These are phyloP conservation scores for Arthonia radiata DNA, from an alignment of 495 filamentous ascomycete species.

Conservation along the genomic window DNA sequence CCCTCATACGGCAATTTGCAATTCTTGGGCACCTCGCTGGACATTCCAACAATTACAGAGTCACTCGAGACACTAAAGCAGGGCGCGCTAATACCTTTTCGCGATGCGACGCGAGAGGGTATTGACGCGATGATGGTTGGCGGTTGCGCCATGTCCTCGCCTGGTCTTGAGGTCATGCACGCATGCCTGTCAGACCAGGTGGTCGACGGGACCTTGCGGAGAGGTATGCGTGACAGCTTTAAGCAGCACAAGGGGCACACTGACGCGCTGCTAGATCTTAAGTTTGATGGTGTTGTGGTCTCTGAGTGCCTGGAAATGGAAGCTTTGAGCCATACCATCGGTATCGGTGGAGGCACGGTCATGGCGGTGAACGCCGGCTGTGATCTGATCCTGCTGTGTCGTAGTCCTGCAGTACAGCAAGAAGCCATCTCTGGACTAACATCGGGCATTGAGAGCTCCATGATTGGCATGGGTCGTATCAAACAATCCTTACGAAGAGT, in stretches of 20 bases:
- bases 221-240: too few relatives aligned
- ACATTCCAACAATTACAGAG: constrained; percentile 80
- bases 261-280: constrained; percentile 61
- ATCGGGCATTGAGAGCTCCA: constrained; percentile 60
- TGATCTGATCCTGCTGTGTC: constrained; percentile 62
- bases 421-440: constrained; percentile 72
- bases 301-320: constrained; percentile 95
- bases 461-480: constrained; percentile 52
- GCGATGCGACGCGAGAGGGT: constrained; percentile 59
- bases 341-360: constrained; percentile 72
- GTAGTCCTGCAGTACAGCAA: constrained; percentile 62
- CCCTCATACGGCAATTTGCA: constrained; percentile 84
- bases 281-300: constrained; percentile 74
- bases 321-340: constrained; percentile 68
- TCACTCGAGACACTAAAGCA: constrained; percentile 67
- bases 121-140: constrained; percentile 85
- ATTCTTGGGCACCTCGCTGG: constrained; percentile 60
- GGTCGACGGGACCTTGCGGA: constrained; percentile 56
- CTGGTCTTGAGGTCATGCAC: constrained; percentile 74
- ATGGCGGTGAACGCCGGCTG: constrained; percentile 89
- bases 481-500: constrained; percentile 49
- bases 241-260: too few relatives aligned
- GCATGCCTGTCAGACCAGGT: constrained; percentile 79
- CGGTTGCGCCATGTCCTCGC: constrained; percentile 65
- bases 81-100: constrained; percentile 63